These are phyloP conservation scores for Penicillium aurantiogriseum DNA, from an alignment of 2,329 filamentous ascomycete genomes.

Conservation along the genomic window DNA sequence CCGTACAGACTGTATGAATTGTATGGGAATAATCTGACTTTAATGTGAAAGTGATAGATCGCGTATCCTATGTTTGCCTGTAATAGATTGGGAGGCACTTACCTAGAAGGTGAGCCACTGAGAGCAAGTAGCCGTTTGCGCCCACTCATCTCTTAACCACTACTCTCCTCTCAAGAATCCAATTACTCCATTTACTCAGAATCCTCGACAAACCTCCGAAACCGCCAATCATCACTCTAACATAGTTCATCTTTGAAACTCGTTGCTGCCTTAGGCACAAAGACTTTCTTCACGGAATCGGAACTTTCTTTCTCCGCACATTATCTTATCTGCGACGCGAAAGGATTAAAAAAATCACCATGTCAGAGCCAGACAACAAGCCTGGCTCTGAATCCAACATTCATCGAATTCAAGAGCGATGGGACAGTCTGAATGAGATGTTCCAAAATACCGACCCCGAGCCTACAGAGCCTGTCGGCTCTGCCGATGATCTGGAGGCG, in stretches of 20 bases:
- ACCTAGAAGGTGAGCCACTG: too few species aligned
- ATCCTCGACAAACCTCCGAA: background rate
- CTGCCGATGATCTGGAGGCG: constrained; percentile 6
- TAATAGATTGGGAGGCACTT: background rate
- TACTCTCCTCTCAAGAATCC: too few species aligned
- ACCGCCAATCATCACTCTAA: background rate
- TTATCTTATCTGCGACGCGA: constrained; percentile 2
- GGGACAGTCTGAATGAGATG: constrained; percentile 5
- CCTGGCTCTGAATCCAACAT: background rate
- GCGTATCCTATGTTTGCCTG: background rate
- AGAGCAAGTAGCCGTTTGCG: background rate
- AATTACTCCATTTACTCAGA: too few species aligned
- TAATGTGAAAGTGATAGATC: background rate
- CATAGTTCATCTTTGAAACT: background rate
- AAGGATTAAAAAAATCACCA: constrained; percentile 4
- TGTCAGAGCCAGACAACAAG: constrained; percentile 2
- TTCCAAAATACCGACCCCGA: background rate
- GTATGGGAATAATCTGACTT: background rate
- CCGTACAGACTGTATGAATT: too few species aligned
- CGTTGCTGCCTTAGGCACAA: background rate
- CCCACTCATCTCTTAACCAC: background rate
- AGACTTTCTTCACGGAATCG: constrained; percentile 1
- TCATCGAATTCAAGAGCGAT: constrained; percentile 2
- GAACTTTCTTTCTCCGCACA: background rate
- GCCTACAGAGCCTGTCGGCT: background rate